These are phyloP conservation scores for Bolboschoenoplectus hybrid DNA, from an alignment of 202 grass and related monocot species.

Conservation along the genomic window DNA sequence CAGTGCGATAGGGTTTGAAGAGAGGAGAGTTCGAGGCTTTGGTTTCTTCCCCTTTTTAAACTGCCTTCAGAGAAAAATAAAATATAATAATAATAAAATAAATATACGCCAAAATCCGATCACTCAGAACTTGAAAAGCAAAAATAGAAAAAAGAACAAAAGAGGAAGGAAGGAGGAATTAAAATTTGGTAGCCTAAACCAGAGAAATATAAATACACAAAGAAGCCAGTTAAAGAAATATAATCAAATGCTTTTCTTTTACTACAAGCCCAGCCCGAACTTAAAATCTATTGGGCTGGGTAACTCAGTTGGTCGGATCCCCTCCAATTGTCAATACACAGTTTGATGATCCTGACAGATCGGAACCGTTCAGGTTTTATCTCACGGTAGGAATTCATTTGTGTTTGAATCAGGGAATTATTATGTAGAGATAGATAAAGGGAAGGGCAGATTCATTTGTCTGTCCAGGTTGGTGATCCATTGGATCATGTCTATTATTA, in stretches of 20 bases:
- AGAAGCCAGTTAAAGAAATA: too few relatives aligned
- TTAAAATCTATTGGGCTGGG: not conserved
- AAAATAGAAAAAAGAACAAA: not conserved
- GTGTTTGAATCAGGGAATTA: not conserved
- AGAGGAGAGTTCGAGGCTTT: not conserved
- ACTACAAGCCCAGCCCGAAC: not conserved
- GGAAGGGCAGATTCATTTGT: too few relatives aligned
- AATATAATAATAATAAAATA: not conserved
- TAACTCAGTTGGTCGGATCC: not conserved
- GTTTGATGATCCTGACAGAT: not conserved
- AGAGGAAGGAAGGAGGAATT: not conserved
- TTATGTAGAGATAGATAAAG: too few relatives aligned
- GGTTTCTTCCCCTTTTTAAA: constrained; percentile 25
- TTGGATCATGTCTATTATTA: too few relatives aligned
- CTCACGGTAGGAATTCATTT: not conserved
- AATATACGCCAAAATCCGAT: not conserved
- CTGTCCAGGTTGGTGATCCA: too few relatives aligned
- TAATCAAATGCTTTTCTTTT: not conserved
- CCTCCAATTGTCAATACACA: not conserved
- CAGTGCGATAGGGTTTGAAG: constrained; percentile 36
- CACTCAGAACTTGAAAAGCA: not conserved
- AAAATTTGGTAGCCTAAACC: too few relatives aligned
- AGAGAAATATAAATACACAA: not conserved
- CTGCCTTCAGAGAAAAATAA: not conserved
- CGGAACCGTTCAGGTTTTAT: not conserved